Evolutionary conservation across 208 protist species (phyloP).

Genomic region (Porcisia deanei): DNA sequence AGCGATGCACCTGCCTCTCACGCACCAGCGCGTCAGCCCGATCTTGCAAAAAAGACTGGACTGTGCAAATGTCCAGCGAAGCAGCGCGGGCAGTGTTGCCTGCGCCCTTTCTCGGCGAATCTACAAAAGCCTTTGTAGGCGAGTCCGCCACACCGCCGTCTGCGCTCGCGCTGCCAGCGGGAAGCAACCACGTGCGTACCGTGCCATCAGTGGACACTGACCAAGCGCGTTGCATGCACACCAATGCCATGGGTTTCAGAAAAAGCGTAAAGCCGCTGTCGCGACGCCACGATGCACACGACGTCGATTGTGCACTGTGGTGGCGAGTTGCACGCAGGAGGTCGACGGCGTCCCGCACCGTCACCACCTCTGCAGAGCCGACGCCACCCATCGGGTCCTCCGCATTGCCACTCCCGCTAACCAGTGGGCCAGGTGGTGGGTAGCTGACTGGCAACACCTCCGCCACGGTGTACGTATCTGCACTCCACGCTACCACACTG

Average conservation of each 20-base stretch:
- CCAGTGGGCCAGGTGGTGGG: constrained; percentile 18
- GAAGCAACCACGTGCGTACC: constrained; percentile 60
- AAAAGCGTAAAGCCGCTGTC: constrained; percentile 43
- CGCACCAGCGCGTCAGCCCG: constrained; percentile 32
- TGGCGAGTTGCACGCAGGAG: constrained; percentile 28
- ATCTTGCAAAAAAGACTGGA: constrained; percentile 38
- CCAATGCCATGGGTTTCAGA: constrained; percentile 37
- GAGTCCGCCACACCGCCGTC: not conserved
- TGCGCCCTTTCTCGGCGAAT: not conserved
- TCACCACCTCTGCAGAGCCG: constrained; percentile 2
- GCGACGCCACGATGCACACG: not conserved
- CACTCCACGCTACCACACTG: constrained; percentile 44
- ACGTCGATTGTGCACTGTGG: not conserved
- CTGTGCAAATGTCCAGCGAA: constrained; percentile 24
- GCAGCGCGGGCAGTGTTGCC: not conserved
- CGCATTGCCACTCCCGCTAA: not conserved
- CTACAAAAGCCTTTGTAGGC: not conserved
- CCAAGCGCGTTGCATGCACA: constrained; percentile 52
- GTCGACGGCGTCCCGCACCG: constrained; percentile 32
- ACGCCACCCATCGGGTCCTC: not conserved
- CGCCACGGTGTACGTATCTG: constrained; percentile 26
- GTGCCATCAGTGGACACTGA: constrained; percentile 54
- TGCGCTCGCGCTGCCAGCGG: constrained; percentile 6
- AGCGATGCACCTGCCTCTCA: constrained; percentile 19
- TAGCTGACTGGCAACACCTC: constrained; percentile 48